Base-by-base conservation (phyloP, 768 basidiomycete genomes). In the Lactifluus hygrophoroides region DNA sequence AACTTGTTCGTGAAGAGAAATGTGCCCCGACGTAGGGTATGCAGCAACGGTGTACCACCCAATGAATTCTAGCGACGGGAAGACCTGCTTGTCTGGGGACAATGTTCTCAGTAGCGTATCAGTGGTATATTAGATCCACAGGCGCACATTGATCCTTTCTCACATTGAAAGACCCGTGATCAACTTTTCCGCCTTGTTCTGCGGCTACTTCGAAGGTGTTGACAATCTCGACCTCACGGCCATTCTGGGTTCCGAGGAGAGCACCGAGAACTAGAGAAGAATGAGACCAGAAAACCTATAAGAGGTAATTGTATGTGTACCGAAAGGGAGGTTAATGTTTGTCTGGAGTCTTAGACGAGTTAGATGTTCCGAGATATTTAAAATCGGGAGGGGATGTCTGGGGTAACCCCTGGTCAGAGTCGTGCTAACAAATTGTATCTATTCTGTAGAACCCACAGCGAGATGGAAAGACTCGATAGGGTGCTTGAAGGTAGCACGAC, bases 331-430 rank as follows among this genome's bases (percentile, higher is more conserved):
- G 50, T 72, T 69, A 17, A 76, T 74, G 57, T 78, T 79, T 42
- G 78, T 81, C 70, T 93, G 87, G 13, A 97, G 79, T 66, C 86
- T 86, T 57, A 85, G 75, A 61, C 96, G 82, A 43, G 90, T 95
- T 66, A 90, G 79, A 73, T 98, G 95, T 67, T 98, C 96, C 1
- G 94, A 96, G 67, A 98, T 88, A 71, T 94, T 96, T 62, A 99
- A 80, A 68, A 99, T 93, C 10, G 96, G 93, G 14, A 98, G 79
- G 37, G 96, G 95, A 71, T 98, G 96, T 55, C 94, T 98, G 67
- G 34, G 19, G 30, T 16, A 14, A 40, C 28, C 21, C 16, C 23
- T 16, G 14, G 30, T 59, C 27, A 54, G 34, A 50, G 7, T 2
- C 13, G 5, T 19, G 51, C 4, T 13, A 35, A 8, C 27, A 1